Percentiles rank a stretch among this genome's conserved stretches.
phyloP scores from a whole-genome alignment of 352 stramenopile species.

The Globisporangium parvum region DNA sequence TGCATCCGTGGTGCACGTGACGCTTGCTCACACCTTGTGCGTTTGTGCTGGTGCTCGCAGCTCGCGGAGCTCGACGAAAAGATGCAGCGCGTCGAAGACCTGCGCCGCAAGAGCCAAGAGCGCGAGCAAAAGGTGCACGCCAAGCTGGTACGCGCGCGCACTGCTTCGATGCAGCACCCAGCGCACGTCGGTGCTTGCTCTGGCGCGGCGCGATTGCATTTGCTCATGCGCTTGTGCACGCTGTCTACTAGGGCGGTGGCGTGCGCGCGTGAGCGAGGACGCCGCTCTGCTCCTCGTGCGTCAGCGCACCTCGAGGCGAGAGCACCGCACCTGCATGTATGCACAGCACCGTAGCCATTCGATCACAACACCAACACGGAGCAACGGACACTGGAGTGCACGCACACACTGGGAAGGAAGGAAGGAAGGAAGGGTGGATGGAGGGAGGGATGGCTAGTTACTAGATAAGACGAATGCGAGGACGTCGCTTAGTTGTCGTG shows the following conservation, averaged over 20 bases:
- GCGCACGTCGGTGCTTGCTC: neutral
- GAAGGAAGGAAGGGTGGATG: too few species aligned
- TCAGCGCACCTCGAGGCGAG: too few species aligned
- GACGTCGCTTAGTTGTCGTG: slow-evolving; percentile 62
- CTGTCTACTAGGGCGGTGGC: neutral
- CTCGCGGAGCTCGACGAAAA: slow-evolving; percentile 71
- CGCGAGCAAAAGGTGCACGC: slow-evolving; percentile 53
- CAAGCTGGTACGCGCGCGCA: slow-evolving; percentile 26
- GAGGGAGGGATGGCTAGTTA: neutral
- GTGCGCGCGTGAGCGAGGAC: neutral
- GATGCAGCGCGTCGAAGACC: slow-evolving; percentile 66
- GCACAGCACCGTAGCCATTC: too few species aligned
- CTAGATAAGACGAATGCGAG: slow-evolving; percentile 1
- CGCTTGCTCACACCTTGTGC: neutral
- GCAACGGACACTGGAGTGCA: too few species aligned
- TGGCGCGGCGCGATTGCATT: neutral
- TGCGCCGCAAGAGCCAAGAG: slow-evolving; percentile 59
- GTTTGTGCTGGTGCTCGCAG: slow-evolving; percentile 16
- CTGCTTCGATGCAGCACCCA: neutral
- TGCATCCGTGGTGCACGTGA: neutral
- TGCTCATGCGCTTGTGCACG: neutral
- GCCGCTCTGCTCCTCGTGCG: too few species aligned
- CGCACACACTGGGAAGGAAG: too few species aligned
- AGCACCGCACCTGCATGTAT: too few species aligned
- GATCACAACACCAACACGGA: too few species aligned